Base-by-base conservation (phyloP, 2,329 filamentous ascomycete species). In the Bipolaris sorokiniana region DNA sequence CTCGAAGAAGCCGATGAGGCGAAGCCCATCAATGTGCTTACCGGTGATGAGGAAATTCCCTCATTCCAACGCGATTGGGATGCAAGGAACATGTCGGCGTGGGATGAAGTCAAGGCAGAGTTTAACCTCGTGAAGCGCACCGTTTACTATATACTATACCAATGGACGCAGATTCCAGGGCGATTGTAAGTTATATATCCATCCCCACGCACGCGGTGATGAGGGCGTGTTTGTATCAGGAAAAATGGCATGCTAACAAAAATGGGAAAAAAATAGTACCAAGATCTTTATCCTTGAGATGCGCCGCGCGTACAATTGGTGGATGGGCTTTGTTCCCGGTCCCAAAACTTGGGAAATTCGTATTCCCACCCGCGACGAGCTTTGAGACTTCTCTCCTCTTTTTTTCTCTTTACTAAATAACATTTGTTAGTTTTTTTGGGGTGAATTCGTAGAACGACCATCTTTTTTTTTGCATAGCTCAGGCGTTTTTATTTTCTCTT, bases 91-190 rank as follows among this genome's bases (percentile, higher is more conserved):
- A 79, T 79, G 42, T 81, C 82, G 0, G 0, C 88, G 0, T 72
- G 74, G 46, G 87, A 92, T 20, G 78, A 82, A 6, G 81, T 94
- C 60, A 79, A 81, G 64, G 76, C 83, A 0, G 94, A 98, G 76
- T 75, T 89, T 28, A 75, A 78, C 5, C 78, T 87, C 15, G 82
- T 97, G 11, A 84, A 81, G 69, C 81, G 82, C 56, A 88, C 87
- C 0, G 81, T 86, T 46, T 83, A 85, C 65, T 86, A 88, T 66
- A 87, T 98, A 1, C 22, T 95, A 7, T 82, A 76, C 63, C 84
- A 85, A 58, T 99, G 92, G 91, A 52, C 87, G 5, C 78, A 82
- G 20, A 80, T 92, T 46, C 93, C 93, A 0, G 81, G 77, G 44
- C 84, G 83, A 60, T 54, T 90, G 90, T 95, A 83, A 86, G 90